Evolutionary conservation across 1,139 yeast species (phyloP).

Genomic region (Yamadazyma atlantica): DNA sequence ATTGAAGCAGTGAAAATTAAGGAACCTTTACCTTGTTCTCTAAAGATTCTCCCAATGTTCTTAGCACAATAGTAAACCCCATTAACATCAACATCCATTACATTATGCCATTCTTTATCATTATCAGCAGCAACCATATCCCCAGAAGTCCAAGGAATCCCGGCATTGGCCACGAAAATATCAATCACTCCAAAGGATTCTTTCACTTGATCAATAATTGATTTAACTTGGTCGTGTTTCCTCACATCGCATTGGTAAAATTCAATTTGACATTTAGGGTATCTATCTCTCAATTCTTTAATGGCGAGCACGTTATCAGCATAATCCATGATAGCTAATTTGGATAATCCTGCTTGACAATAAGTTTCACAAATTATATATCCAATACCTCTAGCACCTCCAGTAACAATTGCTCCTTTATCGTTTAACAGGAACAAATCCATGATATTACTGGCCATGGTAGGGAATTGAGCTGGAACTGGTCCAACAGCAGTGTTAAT

Average conservation of each 20-base stretch:
- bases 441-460: slow-evolving; percentile 30
- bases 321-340: slow-evolving; percentile 47
- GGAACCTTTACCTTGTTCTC: slow-evolving; percentile 46
- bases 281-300: slow-evolving; percentile 25
- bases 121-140: slow-evolving; percentile 36
- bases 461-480: slow-evolving; percentile 41
- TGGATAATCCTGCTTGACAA: slow-evolving; percentile 44
- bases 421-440: slow-evolving; percentile 37
- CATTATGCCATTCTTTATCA: slow-evolving; percentile 47
- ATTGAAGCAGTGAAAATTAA: slow-evolving; percentile 61
- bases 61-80: slow-evolving; percentile 49
- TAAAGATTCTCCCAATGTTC: slow-evolving; percentile 40
- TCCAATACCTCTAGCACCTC: slow-evolving; percentile 48
- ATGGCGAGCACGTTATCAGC: slow-evolving; percentile 31
- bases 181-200: slow-evolving; percentile 44
- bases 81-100: slow-evolving; percentile 43
- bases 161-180: slow-evolving; percentile 55
- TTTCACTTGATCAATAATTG: slow-evolving; percentile 31
- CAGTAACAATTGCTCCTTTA: slow-evolving; percentile 43
- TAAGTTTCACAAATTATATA: slow-evolving; percentile 45
- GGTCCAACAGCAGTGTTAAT: slow-evolving; percentile 39
- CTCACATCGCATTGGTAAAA: slow-evolving; percentile 44
- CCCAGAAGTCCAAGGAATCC: slow-evolving; percentile 47
- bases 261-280: slow-evolving; percentile 32
- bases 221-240: slow-evolving; percentile 35